Evolutionary conservation across 1,284 basidiomycete species (phyloP).

Genomic region (Afroboletus lepidellus): DNA sequence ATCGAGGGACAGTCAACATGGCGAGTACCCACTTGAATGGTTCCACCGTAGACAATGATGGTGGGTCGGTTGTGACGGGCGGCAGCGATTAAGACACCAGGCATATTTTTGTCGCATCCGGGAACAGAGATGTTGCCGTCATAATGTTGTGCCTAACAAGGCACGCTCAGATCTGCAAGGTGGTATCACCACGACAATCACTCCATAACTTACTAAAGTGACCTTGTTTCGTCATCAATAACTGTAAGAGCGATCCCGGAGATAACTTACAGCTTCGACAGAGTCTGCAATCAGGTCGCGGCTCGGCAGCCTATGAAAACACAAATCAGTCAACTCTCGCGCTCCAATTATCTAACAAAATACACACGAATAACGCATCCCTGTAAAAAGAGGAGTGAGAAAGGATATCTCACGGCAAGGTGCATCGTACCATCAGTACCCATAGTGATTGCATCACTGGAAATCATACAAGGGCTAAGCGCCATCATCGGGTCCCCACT

Average conservation of each 20-base stretch:
- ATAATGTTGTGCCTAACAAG: constrained; percentile 72
- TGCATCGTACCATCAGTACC: constrained; percentile 65
- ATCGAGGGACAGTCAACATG: constrained; percentile 77
- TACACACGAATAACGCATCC: constrained; percentile 78
- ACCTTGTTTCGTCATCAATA: constrained; percentile 44
- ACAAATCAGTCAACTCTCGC: neutral
- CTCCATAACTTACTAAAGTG: constrained; percentile 53
- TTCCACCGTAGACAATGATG: constrained; percentile 84
- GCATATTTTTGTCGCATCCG: constrained; percentile 94
- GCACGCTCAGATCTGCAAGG: neutral
- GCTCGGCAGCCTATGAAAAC: constrained; percentile 68
- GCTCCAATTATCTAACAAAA: neutral
- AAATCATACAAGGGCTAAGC: neutral
- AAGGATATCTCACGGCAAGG: constrained; percentile 1
- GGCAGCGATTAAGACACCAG: constrained; percentile 84
- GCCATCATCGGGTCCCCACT: neutral
- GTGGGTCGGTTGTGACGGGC: constrained; percentile 83
- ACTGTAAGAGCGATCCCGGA: neutral
- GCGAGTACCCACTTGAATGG: constrained; percentile 75
- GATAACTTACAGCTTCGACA: constrained; percentile 70
- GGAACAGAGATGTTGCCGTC: constrained; percentile 84
- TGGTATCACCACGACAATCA: neutral
- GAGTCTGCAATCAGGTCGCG: constrained; percentile 91
- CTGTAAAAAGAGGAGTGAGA: constrained; percentile 35
- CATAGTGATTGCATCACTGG: constrained; percentile 81